Evolutionary conservation across 179 eudicot genomes (phyloP), one percentile per base, ranked within the genome.

Genomic region (Camellia oleifera): DNA sequence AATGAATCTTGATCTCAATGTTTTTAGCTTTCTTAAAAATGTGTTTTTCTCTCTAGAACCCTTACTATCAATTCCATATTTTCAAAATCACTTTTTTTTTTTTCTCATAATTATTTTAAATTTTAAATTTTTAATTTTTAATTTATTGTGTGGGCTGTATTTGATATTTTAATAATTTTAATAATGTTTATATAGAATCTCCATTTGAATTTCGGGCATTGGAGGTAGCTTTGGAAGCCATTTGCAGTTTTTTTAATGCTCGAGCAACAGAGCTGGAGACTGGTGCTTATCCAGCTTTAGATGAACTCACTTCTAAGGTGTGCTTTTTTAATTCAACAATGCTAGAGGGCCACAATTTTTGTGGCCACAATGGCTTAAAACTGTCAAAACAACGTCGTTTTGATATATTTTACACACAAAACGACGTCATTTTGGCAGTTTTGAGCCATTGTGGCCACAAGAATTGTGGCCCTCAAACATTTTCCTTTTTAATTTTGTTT

Each of bases 181-280:
- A 46, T 71, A 7, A 72, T 57, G 10, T 50, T 70, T 71, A 62
- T 82, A 77, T 82, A 95, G 98, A 93, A 83, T 93, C 95, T 77
- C 98, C 98, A 61, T 95, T 95, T 84, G 98, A 95, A 78, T 93
- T 95, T 72, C 91, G 92, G 68, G 99, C 97, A 46, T 83, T 96
- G 44, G 99, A 96, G 90, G 99, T 96, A 44, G 91, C 95, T 77
- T 89, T 96, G 75, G 99, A 96, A 88, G 94, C 94, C 82, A 91
- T 96, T 53, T 96, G 99, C 77, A 91, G 94, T 56, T 89, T 80
- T 82, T 91, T 87, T 79, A 82, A 89, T 77, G 92, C 92, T 4
- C 89, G 92, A 54, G 85, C 89, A 40, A 86, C 87, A 53, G 94
- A 89, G 69, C 74, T 91, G 83, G 94, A 91, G 84, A 89, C 87